These are phyloP conservation scores for Gryganskiella cystojenkinii DNA, from an alignment of 192 early-diverging fungal species.

Conservation along the genomic window DNA sequence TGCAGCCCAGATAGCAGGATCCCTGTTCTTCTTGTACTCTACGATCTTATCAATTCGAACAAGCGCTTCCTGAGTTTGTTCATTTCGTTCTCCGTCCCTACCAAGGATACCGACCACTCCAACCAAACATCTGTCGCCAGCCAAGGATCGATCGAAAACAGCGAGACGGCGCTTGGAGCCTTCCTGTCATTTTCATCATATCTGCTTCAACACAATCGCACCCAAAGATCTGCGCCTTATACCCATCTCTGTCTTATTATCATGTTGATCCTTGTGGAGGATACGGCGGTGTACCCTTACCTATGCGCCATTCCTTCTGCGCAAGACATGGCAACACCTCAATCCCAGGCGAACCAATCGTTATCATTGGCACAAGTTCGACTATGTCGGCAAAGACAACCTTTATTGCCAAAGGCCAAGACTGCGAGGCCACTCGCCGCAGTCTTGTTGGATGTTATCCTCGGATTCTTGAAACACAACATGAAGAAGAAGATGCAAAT, in stretches of 20 bases:
- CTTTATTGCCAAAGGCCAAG: constrained; percentile 56
- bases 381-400: constrained; percentile 52
- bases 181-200: constrained; percentile 64
- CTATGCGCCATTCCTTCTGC: constrained; percentile 35
- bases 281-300: constrained; percentile 40
- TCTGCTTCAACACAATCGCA: constrained; percentile 61
- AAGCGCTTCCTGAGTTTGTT: constrained; percentile 42
- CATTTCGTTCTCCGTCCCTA: background rate
- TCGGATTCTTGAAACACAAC: constrained; percentile 66
- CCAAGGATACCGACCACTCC: background rate
- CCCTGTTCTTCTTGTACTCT: constrained; percentile 56
- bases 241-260: constrained; percentile 58
- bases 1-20: constrained; percentile 57
- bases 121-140: background rate
- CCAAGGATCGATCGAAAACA: constrained; percentile 2
- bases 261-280: constrained; percentile 56
- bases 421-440: constrained; percentile 50
- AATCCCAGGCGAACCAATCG: background rate
- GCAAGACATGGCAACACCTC: background rate
- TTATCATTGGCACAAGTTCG: background rate
- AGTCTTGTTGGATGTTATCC: constrained; percentile 57
- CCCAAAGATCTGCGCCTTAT: constrained; percentile 54
- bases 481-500: constrained; percentile 64
- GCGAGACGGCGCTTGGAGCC: constrained; percentile 34
- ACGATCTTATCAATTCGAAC: constrained; percentile 63